Evolutionary conservation across 1,284 basidiomycete genomes (phyloP).

Genomic region (Clitocybe nebularis): DNA sequence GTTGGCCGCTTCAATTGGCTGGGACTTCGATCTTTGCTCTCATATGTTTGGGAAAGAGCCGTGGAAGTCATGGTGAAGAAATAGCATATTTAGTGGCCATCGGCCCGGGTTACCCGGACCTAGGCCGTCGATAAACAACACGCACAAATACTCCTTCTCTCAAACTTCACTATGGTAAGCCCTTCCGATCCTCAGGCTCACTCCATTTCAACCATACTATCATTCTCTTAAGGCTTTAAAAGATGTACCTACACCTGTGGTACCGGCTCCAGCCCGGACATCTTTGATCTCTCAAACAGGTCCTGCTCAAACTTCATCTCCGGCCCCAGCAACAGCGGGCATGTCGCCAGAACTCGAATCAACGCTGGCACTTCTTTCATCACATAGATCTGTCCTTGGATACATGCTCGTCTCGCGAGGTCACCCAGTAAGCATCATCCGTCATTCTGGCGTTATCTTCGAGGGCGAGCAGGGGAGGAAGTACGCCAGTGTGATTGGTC

Average conservation of each 20-base stretch:
- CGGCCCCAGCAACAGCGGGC: constrained; percentile 10
- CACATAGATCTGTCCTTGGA: constrained; percentile 83
- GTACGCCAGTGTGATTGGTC: constrained; percentile 76
- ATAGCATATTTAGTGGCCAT: no score
- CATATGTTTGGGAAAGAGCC: no score
- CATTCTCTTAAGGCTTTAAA: background rate
- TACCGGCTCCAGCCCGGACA: constrained; percentile 16
- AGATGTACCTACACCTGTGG: background rate
- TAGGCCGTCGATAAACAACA: no score
- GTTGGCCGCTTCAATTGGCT: background rate
- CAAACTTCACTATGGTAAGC: no score
- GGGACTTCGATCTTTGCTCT: background rate
- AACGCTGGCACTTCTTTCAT: constrained; percentile 71
- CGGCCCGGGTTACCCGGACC: no score
- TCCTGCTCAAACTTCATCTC: constrained; percentile 16
- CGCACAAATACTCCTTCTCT: no score
- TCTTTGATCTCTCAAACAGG: constrained; percentile 22
- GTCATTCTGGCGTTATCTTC: constrained; percentile 82
- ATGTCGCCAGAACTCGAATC: constrained; percentile 71
- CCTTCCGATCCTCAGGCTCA: no score
- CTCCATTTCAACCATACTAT: no score
- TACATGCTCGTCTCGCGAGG: constrained; percentile 79
- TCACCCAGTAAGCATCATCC: constrained; percentile 68
- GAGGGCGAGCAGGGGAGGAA: constrained; percentile 81
- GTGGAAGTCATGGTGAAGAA: no score